phyloP scores from a whole-genome alignment of 2,329 filamentous ascomycete species.

The Tolypocladium tropicale region DNA sequence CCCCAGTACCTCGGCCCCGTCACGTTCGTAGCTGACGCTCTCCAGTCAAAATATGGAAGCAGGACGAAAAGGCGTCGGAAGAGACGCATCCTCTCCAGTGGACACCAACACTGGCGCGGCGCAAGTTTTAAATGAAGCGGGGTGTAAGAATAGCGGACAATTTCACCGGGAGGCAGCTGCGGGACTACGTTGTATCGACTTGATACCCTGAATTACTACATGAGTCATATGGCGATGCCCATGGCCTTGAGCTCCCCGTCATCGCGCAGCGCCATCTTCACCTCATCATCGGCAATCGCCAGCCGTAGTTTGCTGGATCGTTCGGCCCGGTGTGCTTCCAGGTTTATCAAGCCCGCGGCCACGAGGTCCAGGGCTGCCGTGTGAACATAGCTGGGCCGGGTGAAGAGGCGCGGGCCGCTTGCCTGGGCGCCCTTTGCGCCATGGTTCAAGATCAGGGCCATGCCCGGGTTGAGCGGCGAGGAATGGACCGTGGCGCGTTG shows the following conservation, averaged over 20 bases:
- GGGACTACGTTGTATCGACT: neutral
- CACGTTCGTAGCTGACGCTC: constrained; percentile 12
- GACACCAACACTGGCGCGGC: constrained; percentile 69
- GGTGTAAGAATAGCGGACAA: neutral
- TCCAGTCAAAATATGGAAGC: constrained; percentile 87
- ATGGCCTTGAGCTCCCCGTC: constrained; percentile 79
- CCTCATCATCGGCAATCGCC: constrained; percentile 81
- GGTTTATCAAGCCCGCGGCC: constrained; percentile 75
- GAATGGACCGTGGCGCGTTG: constrained; percentile 27
- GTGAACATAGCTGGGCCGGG: constrained; percentile 38
- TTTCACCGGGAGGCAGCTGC: neutral
- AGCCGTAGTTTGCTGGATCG: constrained; percentile 79
- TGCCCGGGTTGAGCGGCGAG: constrained; percentile 23
- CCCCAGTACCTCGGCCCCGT: neutral
- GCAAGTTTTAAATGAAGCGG: constrained; percentile 51
- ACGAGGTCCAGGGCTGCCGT: constrained; percentile 72
- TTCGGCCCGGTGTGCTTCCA: constrained; percentile 74
- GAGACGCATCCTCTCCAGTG: constrained; percentile 89
- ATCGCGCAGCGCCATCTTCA: constrained; percentile 77
- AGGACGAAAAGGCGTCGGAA: constrained; percentile 80
- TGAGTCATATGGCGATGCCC: constrained; percentile 42
- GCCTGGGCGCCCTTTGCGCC: constrained; percentile 16
- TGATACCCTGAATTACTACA: constrained; percentile 10
- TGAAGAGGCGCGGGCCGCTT: constrained; percentile 17
- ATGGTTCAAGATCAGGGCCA: constrained; percentile 23